Conservation (phyloP, 805 yeast genomes). For the Candida glaebosa region DNA sequence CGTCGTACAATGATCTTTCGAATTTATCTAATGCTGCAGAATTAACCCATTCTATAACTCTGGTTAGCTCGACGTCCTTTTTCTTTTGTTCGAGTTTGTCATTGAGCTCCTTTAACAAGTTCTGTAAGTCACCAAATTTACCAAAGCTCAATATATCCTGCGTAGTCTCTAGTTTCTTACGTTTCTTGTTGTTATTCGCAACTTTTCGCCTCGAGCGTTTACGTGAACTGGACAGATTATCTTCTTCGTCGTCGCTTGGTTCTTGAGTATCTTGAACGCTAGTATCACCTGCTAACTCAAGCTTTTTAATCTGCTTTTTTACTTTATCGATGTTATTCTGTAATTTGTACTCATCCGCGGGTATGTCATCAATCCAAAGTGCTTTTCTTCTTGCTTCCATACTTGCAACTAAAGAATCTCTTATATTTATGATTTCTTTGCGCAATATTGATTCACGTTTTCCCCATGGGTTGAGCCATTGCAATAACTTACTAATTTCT, state of each 20-base stretch:
- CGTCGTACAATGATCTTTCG: slow-evolving; percentile 57
- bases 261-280: slow-evolving; percentile 20
- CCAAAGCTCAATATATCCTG: slow-evolving; percentile 30
- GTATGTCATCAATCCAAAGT: slow-evolving; percentile 39
- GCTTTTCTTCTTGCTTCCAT: slow-evolving; percentile 58
- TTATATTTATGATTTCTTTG: slow-evolving; percentile 54
- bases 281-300: slow-evolving; percentile 13
- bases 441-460: slow-evolving; percentile 62
- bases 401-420: slow-evolving; percentile 51
- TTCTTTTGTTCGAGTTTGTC: slow-evolving; percentile 27
- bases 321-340: slow-evolving; percentile 32
- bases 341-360: slow-evolving; percentile 35
- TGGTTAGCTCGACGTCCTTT: slow-evolving; percentile 38
- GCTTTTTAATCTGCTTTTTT: slow-evolving; percentile 29
- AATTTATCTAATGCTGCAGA: slow-evolving; percentile 49
- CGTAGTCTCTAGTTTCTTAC: slow-evolving; percentile 27
- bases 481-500: slow-evolving; percentile 52
- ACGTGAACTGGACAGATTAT: slow-evolving; percentile 23
- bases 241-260: slow-evolving; percentile 26
- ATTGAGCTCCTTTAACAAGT: slow-evolving; percentile 23
- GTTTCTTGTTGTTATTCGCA: slow-evolving; percentile 31
- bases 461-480: slow-evolving; percentile 78
- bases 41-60: slow-evolving; percentile 62
- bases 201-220: slow-evolving; percentile 30
- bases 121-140: slow-evolving; percentile 20